A percentile compares a stretch with the other conserved stretches of the same genome.
Conservation (phyloP, 352 stramenopile genomes). For the Globisporangium paddicum region DNA sequence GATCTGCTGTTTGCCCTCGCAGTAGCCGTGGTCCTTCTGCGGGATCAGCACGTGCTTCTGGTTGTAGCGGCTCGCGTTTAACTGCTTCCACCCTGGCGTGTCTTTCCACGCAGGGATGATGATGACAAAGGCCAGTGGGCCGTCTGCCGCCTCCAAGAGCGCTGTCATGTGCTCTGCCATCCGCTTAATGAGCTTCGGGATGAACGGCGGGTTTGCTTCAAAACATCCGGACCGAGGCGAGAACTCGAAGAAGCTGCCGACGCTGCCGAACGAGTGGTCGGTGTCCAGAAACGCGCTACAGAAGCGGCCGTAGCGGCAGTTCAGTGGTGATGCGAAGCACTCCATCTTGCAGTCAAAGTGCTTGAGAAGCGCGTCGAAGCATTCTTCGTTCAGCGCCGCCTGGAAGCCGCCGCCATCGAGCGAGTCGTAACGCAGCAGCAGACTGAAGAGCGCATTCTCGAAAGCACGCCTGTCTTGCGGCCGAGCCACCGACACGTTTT, state of each 20-base stretch:
- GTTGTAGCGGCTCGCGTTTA: slow-evolving; percentile 75
- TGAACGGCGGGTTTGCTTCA: slow-evolving; percentile 95
- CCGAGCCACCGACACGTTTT: slow-evolving; percentile 9
- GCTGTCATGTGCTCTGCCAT: slow-evolving; percentile 88
- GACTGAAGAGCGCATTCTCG: slow-evolving; percentile 77
- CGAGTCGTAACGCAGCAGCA: slow-evolving; percentile 91
- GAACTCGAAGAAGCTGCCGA: slow-evolving; percentile 94
- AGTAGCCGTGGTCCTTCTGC: slow-evolving; percentile 89
- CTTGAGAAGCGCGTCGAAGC: slow-evolving; percentile 89
- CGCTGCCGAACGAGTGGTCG: slow-evolving; percentile 85
- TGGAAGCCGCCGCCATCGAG: slow-evolving; percentile 93
- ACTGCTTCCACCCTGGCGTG: slow-evolving; percentile 76
- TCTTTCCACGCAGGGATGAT: slow-evolving; percentile 90
- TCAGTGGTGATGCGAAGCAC: slow-evolving; percentile 94
- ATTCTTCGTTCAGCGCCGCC: slow-evolving; percentile 86
- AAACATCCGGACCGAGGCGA: slow-evolving; percentile 83
- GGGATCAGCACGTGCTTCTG: slow-evolving; percentile 65
- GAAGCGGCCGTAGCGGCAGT: slow-evolving; percentile 89
- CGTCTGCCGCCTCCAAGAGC: slow-evolving; percentile 59
- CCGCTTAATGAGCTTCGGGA: slow-evolving; percentile 87
- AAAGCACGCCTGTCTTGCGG: slow-evolving; percentile 40
- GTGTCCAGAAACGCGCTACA: slow-evolving; percentile 90
- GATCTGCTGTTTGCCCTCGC: slow-evolving; percentile 90
- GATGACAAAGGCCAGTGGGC: slow-evolving; percentile 86
- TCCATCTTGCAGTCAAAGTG: slow-evolving; percentile 92